Evolutionary conservation across 2,329 filamentous ascomycete genomes (phyloP).

Genomic region (Fusarium austroafricanum): DNA sequence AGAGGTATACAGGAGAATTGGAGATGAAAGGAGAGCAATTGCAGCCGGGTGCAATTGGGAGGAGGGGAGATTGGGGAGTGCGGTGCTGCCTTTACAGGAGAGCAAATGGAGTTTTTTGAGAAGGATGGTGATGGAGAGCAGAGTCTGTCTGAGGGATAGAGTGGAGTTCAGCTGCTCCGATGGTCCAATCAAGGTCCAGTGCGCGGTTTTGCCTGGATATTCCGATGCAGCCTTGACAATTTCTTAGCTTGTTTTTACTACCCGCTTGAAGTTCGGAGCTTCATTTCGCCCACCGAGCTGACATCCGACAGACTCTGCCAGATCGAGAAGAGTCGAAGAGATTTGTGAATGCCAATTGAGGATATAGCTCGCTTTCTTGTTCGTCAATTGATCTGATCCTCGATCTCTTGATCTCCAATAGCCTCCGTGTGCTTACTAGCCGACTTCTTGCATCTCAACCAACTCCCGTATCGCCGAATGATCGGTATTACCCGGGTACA

Average conservation of each 20-base stretch:
- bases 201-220: constrained; percentile 55
- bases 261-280: constrained; percentile 44
- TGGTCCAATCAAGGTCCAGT: constrained; percentile 51
- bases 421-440: constrained; percentile 22
- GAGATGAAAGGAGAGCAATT: constrained; percentile 70
- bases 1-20: constrained; percentile 64
- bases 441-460: constrained; percentile 34
- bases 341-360: neutral
- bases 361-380: neutral
- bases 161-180: constrained; percentile 53
- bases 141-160: constrained; percentile 56
- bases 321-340: neutral
- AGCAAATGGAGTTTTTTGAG: constrained; percentile 60
- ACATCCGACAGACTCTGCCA: constrained; percentile 23
- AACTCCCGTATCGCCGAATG: constrained; percentile 47
- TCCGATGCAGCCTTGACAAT: constrained; percentile 55
- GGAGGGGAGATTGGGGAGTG: constrained; percentile 69
- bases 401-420: constrained; percentile 9
- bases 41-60: constrained; percentile 70
- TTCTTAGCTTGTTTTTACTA: constrained; percentile 44
- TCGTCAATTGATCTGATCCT: constrained; percentile 31
- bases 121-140: constrained; percentile 56
- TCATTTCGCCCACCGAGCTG: constrained; percentile 40
- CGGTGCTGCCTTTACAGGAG: constrained; percentile 61
- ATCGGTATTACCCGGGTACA: constrained; percentile 47